Evolutionary conservation across 2,329 filamentous ascomycete genomes (phyloP), one percentile per base, ranked within the genome.

Genomic region (Colletotrichum sp.): DNA sequence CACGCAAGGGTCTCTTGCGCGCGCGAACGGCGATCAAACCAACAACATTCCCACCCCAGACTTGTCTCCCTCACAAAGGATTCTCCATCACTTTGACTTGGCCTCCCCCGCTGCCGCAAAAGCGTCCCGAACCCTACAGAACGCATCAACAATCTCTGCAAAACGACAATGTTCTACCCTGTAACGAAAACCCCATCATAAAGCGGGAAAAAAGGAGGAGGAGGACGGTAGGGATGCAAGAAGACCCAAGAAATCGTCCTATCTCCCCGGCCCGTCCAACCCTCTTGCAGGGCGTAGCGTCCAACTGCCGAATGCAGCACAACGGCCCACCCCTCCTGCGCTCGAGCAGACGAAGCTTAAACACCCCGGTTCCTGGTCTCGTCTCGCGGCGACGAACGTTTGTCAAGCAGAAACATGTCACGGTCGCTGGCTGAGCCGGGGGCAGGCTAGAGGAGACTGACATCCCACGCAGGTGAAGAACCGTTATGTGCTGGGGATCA

Each of bases 401-500:
- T 75, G 55, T 58, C 62, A n/a, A 18, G 69, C 64, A n/a, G 32
- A 72, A 72, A 72, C 69, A 72, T 72, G 73, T 55, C 62, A 72
- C 69, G 38, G 43, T 52, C 43, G 43, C 43, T 52, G 43, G 43
- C 43, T 52, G 43, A 24, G 43, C 43, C 43, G 43, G 43, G n/a
- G 43, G 43, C 16, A 12, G 0, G 43, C 43, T 52, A 10, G 43
- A 52, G n/a, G 43, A 52, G 43, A 52, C 4, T 21, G 43, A 52
- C n/a, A 1, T 52, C 43, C 43, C n/a, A 52, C n/a, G 43, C 43
- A 52, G 43, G 43, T 52, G 43, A 52, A 52, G 43, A 52, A 52
- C 43, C 43, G 12, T 7, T 3, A 5, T 52, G 12, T 52, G 43
- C n/a, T 52, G 43, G 6, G n/a, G 43, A 52, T 52, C 43, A 52